A percentile compares a stretch with the other conserved stretches of the same genome.
These are phyloP conservation scores for Paraphoma chrysanthemicola DNA, from an alignment of 2,329 filamentous ascomycete species.

Conservation along the genomic window DNA sequence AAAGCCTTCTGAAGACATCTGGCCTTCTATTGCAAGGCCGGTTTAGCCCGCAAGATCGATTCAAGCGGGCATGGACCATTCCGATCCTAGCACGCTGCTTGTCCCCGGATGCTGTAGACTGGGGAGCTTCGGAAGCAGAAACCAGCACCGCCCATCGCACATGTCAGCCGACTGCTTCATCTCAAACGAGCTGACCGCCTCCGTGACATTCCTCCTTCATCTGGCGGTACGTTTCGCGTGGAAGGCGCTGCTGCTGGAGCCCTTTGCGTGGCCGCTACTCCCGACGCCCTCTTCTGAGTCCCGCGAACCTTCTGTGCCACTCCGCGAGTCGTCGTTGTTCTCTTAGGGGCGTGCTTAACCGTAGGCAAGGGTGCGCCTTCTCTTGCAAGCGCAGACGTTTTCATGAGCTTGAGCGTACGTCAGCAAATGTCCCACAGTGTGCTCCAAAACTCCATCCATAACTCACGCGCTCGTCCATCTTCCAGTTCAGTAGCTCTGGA, in stretches of 20 bases:
- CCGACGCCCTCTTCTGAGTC: background rate
- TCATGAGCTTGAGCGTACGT: background rate
- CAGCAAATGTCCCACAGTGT: background rate
- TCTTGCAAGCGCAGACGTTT: background rate
- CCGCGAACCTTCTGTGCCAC: background rate
- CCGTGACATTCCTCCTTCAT: background rate
- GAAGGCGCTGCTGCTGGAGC: background rate
- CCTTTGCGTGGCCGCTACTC: background rate
- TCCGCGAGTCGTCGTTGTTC: background rate
- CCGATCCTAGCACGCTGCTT: background rate
- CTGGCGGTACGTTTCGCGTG: background rate
- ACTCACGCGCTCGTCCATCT: background rate
- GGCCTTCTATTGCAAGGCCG: no score
- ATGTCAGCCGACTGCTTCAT: background rate
- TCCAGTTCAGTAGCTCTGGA: background rate
- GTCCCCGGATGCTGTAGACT: background rate
- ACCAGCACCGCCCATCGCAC: background rate
- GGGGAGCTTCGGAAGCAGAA: background rate
- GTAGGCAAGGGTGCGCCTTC: background rate
- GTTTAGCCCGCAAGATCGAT: background rate
- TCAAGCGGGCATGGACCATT: background rate
- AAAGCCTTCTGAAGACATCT: no score
- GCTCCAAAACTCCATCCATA: no score
- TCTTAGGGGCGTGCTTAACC: background rate
- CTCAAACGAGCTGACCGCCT: background rate